These are phyloP conservation scores for Fusarium redolens DNA, from an alignment of 2,329 filamentous ascomycete genomes.

Conservation along the genomic window DNA sequence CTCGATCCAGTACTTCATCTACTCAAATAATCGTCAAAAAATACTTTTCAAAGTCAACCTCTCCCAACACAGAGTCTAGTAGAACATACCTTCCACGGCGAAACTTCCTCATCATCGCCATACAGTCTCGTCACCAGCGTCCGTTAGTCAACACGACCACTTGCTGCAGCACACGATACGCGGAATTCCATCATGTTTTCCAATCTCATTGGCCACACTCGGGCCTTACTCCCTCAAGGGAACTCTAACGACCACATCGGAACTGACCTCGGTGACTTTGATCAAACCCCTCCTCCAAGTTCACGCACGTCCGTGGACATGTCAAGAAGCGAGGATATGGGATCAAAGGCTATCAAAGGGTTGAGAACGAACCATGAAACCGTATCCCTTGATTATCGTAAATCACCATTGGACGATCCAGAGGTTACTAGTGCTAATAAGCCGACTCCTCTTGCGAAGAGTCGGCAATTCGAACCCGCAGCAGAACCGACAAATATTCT, in stretches of 20 bases:
- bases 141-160: not conserved
- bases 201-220: conserved; percentile 38
- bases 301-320: conserved; percentile 44
- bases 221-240: conserved; percentile 31
- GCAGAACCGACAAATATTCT: not conserved
- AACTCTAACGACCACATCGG: conserved; percentile 26
- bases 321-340: conserved; percentile 24
- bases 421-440: conserved; percentile 36
- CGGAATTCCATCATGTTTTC: conserved; percentile 37
- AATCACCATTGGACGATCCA: conserved; percentile 32
- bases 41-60: not conserved
- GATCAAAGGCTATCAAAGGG: not conserved
- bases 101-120: not conserved
- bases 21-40: not conserved
- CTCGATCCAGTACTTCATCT: conserved; percentile 8
- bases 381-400: conserved; percentile 40
- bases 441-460: conserved; percentile 35
- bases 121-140: not conserved
- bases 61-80: not conserved
- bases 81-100: not conserved
- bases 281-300: conserved; percentile 50
- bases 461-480: not conserved
- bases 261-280: conserved; percentile 46
- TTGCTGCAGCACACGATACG: not conserved
- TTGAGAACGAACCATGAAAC: conserved; percentile 10